Percentiles rank a stretch among this genome's conserved stretches.
Conservation (phyloP, 129 eudicot species). For the Flaveria robusta region DNA sequence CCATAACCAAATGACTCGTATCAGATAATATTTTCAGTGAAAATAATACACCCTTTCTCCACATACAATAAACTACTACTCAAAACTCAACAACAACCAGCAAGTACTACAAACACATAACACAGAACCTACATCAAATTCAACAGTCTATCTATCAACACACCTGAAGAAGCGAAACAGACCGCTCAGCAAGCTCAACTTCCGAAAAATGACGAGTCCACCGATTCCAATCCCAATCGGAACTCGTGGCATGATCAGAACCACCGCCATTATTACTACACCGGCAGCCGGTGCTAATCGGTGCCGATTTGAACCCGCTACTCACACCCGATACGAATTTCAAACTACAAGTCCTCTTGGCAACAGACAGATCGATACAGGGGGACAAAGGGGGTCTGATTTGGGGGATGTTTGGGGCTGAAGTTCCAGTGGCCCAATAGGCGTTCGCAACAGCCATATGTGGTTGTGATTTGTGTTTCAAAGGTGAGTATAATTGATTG, state of each 20-base stretch:
- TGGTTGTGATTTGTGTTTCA: neutral
- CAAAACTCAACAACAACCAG: neutral
- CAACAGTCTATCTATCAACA: neutral
- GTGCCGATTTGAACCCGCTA: slow-evolving; percentile 22
- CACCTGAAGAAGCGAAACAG: slow-evolving; percentile 88
- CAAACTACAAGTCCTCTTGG: slow-evolving; percentile 25
- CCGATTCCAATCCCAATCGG: slow-evolving; percentile 93
- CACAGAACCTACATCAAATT: too few species aligned
- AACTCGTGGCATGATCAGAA: slow-evolving; percentile 40
- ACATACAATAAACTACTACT: too few species aligned
- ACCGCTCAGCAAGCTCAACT: slow-evolving; percentile 83
- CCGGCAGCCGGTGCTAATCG: slow-evolving; percentile 32
- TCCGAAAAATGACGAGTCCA: slow-evolving; percentile 89
- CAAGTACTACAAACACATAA: too few species aligned
- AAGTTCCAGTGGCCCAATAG: slow-evolving; percentile 60
- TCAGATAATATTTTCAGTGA: too few species aligned
- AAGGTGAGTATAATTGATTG: neutral
- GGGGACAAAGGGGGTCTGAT: slow-evolving; percentile 37
- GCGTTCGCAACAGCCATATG: slow-evolving; percentile 71
- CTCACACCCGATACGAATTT: slow-evolving; percentile 34
- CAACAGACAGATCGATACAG: slow-evolving; percentile 18
- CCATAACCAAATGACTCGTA: neutral
- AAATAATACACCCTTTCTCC: too few species aligned
- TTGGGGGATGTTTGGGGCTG: slow-evolving; percentile 51
- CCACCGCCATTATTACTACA: slow-evolving; percentile 27